Evolutionary conservation across 345 rosid genomes (phyloP).

Genomic region (Arabis hirsuta): DNA sequence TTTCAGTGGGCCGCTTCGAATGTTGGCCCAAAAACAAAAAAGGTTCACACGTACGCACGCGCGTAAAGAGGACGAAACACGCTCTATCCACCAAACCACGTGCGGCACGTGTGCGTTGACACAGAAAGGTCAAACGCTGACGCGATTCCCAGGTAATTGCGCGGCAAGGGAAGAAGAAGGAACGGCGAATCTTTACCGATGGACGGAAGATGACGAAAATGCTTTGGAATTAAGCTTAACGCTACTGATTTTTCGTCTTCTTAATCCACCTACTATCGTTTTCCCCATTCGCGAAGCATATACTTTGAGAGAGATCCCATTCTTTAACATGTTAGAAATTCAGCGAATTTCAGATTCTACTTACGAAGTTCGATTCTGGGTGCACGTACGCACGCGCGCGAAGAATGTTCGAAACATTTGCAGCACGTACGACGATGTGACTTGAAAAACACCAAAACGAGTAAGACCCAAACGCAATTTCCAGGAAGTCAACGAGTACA

Average conservation of each 20-base stretch:
- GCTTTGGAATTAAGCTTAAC: slow-evolving; percentile 4
- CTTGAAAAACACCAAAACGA: too few relatives aligned
- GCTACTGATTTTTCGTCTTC: slow-evolving; percentile 21
- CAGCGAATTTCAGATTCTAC: too few relatives aligned
- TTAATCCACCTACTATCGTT: background rate
- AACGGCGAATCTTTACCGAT: background rate
- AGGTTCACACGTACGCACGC: background rate
- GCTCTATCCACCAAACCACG: background rate
- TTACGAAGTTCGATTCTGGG: too few relatives aligned
- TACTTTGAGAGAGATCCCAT: background rate
- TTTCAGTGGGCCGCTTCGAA: background rate
- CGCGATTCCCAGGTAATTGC: background rate
- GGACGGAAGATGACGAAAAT: background rate
- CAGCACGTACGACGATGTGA: too few relatives aligned
- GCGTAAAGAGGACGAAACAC: slow-evolving; percentile 4
- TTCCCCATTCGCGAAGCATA: background rate
- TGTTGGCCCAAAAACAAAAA: slow-evolving; percentile 10
- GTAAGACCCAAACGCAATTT: too few relatives aligned
- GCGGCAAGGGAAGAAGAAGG: background rate
- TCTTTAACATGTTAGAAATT: background rate
- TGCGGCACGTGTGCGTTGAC: slow-evolving; percentile 2
- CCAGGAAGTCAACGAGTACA: too few relatives aligned
- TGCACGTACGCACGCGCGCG: too few relatives aligned
- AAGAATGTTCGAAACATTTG: too few relatives aligned
- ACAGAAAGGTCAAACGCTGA: background rate